A percentile compares a stretch with the other conserved stretches of the same genome.
Conservation (phyloP, 257 asterid genomes). For the Nicotiana undulata region DNA sequence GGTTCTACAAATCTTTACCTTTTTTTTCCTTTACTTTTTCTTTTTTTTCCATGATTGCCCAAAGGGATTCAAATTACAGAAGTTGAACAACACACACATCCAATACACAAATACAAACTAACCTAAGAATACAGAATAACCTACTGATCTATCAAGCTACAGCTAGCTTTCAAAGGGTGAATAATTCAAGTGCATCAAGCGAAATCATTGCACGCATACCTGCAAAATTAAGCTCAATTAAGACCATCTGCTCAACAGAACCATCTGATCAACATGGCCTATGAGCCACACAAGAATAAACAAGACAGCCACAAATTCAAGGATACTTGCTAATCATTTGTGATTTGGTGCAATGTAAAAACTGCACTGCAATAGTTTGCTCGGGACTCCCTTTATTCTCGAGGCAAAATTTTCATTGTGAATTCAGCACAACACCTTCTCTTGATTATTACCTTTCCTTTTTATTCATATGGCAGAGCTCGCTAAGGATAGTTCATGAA, state of each 20-base stretch:
- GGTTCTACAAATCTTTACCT: slow-evolving; percentile 2
- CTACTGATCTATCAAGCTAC: slow-evolving; percentile 36
- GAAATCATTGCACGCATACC: slow-evolving; percentile 29
- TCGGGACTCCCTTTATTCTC: neutral
- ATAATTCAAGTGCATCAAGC: slow-evolving; percentile 18
- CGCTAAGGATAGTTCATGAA: slow-evolving; percentile 76
- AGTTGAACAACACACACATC: slow-evolving; percentile 5
- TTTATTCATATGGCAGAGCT: slow-evolving; percentile 35
- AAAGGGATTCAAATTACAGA: slow-evolving; percentile 1
- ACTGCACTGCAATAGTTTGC: neutral
- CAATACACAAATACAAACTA: slow-evolving; percentile 22
- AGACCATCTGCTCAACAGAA: neutral
- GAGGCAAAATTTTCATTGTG: neutral
- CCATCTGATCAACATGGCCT: slow-evolving; percentile 20
- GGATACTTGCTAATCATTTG: neutral
- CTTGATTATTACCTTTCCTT: slow-evolving; percentile 6
- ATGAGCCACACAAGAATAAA: slow-evolving; percentile 17
- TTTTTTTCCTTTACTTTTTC: neutral
- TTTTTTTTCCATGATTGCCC: slow-evolving; percentile 4
- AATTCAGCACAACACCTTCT: neutral
- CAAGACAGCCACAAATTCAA: slow-evolving; percentile 9
- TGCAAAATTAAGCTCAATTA: slow-evolving; percentile 26
- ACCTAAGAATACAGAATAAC: slow-evolving; percentile 31
- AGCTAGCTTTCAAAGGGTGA: slow-evolving; percentile 26
- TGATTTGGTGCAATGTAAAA: slow-evolving; percentile 8